Conservation (phyloP, 2,329 filamentous ascomycete species). For the Colletotrichum lupini region DNA sequence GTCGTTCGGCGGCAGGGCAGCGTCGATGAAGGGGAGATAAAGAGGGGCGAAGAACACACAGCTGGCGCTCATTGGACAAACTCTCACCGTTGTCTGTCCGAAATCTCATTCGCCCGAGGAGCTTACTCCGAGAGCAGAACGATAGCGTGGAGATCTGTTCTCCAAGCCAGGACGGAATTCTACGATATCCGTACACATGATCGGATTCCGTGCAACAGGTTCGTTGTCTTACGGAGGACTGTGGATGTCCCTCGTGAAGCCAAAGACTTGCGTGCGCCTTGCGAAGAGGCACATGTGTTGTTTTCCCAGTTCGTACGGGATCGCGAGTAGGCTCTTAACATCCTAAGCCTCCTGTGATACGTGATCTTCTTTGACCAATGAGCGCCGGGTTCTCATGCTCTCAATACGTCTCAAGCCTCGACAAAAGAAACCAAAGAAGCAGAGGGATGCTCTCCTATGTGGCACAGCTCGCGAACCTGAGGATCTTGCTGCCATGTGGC, state of each 20-base stretch:
- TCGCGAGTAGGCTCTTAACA: not conserved
- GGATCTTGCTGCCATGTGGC: not conserved
- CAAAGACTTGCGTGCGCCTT: not conserved
- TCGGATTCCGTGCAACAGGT: too few relatives aligned
- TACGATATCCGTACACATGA: not conserved
- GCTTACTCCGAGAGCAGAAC: not conserved
- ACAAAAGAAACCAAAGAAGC: not conserved
- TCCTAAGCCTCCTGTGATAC: not conserved
- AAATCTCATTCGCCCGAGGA: conserved; percentile 4
- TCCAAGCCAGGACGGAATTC: not conserved
- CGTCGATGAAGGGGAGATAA: conserved; percentile 8
- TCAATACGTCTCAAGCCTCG: not conserved
- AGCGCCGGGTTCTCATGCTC: not conserved
- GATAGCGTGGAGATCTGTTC: not conserved
- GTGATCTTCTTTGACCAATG: conserved; percentile 9
- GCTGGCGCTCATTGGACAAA: conserved; percentile 8
- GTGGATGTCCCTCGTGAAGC: not conserved
- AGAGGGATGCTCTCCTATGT: not conserved
- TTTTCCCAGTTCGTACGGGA: not conserved
- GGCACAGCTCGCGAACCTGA: not conserved
- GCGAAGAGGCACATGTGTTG: not conserved
- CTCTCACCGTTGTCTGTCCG: conserved; percentile 6
- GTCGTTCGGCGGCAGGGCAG: conserved; percentile 12
- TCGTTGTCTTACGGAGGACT: not conserved
- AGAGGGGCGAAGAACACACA: not conserved